A percentile compares a stretch with the other conserved stretches of the same genome.
These are phyloP conservation scores for Talaromyces sp. DNA, from an alignment of 2,329 filamentous ascomycete genomes.

Conservation along the genomic window DNA sequence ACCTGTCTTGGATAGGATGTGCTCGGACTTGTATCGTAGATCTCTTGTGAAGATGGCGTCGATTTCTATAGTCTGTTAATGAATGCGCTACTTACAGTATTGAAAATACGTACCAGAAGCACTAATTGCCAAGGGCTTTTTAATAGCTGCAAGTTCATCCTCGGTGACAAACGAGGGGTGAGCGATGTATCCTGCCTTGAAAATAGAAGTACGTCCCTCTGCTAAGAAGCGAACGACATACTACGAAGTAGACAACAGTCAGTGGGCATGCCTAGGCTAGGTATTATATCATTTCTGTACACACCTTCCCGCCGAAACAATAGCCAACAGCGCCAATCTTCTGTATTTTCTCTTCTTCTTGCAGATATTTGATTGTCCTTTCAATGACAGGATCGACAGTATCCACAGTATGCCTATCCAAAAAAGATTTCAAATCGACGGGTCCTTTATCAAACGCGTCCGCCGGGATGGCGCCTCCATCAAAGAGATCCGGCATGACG, in stretches of 20 bases:
- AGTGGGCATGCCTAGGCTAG: neutral
- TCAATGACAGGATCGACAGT: slow-evolving; percentile 54
- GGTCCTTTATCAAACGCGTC: slow-evolving; percentile 47
- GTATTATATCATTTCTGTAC: slow-evolving; percentile 15
- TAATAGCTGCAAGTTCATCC: slow-evolving; percentile 63
- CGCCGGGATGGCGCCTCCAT: slow-evolving; percentile 59
- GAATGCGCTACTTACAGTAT: no score
- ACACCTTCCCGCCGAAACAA: slow-evolving; percentile 70
- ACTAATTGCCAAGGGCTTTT: slow-evolving; percentile 66
- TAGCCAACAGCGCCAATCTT: slow-evolving; percentile 66
- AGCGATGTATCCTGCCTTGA: slow-evolving; percentile 69
- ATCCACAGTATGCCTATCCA: slow-evolving; percentile 47
- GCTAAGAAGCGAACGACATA: slow-evolving; percentile 67
- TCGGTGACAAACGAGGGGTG: slow-evolving; percentile 73
- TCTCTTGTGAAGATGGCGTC: slow-evolving; percentile 64
- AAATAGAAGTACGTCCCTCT: slow-evolving; percentile 44
- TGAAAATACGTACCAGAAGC: slow-evolving; percentile 41
- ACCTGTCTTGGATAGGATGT: slow-evolving; percentile 56
- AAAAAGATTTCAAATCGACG: slow-evolving; percentile 51
- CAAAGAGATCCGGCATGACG: slow-evolving; percentile 68
- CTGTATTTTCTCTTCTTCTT: slow-evolving; percentile 53
- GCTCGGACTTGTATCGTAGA: slow-evolving; percentile 63
- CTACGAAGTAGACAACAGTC: slow-evolving; percentile 32
- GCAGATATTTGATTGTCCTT: slow-evolving; percentile 53
- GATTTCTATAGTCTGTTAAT: slow-evolving; percentile 46